Evolutionary conservation across 2,329 filamentous ascomycete species (phyloP).

Genomic region (Dryadomyces quercivorus): DNA sequence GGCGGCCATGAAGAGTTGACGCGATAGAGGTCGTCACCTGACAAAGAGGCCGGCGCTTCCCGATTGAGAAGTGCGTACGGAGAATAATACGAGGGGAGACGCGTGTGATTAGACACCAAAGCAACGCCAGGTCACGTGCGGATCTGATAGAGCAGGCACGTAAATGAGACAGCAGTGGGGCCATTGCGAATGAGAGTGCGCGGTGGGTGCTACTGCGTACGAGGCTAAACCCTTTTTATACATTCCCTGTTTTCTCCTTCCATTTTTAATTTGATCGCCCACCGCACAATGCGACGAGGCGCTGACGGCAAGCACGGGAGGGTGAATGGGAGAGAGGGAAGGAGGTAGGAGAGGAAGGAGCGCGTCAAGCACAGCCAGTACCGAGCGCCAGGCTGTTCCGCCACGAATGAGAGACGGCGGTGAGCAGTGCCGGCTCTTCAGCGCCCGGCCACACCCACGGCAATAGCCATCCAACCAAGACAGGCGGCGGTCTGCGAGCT

Average conservation of each 20-base stretch:
- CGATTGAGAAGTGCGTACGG: not conserved
- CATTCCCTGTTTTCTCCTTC: not conserved
- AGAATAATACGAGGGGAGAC: too few relatives aligned
- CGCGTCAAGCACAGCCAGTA: too few relatives aligned
- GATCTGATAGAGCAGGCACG: not conserved
- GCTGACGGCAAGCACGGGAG: not conserved
- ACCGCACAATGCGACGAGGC: not conserved
- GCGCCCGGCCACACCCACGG: too few relatives aligned
- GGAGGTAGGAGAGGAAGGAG: too few relatives aligned
- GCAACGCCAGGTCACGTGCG: conserved; percentile 8
- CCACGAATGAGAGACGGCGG: too few relatives aligned
- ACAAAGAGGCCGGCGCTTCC: not conserved
- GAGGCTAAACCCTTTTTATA: not conserved
- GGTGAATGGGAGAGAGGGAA: too few relatives aligned
- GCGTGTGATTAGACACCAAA: conserved; percentile 3
- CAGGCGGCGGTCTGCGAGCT: too few relatives aligned
- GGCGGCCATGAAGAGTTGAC: conserved; percentile 4
- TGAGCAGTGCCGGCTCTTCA: too few relatives aligned
- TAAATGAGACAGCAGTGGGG: not conserved
- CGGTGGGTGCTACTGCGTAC: not conserved
- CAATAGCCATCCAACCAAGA: too few relatives aligned
- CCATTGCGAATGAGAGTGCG: not conserved
- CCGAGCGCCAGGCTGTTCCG: too few relatives aligned
- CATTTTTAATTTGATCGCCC: not conserved
- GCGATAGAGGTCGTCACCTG: too few relatives aligned